phyloP scores from a whole-genome alignment of 2,329 filamentous ascomycete species.

The Fusarium sp. region DNA sequence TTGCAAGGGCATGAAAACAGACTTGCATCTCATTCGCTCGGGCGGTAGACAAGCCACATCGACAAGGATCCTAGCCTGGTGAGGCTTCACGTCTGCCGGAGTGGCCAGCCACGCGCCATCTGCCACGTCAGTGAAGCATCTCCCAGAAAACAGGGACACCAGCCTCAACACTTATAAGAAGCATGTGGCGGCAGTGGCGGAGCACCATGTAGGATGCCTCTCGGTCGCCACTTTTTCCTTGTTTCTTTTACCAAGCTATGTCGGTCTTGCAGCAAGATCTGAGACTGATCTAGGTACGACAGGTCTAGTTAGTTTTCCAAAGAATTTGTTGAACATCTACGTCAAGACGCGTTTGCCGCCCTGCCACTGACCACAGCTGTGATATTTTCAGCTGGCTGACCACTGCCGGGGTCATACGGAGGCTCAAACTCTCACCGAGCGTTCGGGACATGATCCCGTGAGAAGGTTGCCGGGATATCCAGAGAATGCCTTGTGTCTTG shows the following conservation, averaged over 20 bases:
- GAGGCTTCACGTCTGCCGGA: slow-evolving; percentile 36
- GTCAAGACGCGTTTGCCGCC: slow-evolving; percentile 40
- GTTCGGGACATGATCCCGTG: slow-evolving; percentile 32
- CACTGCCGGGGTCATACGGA: slow-evolving; percentile 26
- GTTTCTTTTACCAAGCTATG: slow-evolving; percentile 31
- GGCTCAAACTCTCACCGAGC: slow-evolving; percentile 33
- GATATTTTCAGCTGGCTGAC: slow-evolving; percentile 40
- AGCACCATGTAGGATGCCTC: slow-evolving; percentile 47
- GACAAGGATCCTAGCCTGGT: slow-evolving; percentile 22
- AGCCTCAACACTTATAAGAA: slow-evolving; percentile 49
- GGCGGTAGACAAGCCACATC: slow-evolving; percentile 37
- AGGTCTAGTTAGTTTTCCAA: slow-evolving; percentile 18
- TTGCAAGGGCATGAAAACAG: slow-evolving; percentile 37
- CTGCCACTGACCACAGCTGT: slow-evolving; percentile 37
- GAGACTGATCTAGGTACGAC: slow-evolving; percentile 34
- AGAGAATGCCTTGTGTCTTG: slow-evolving; percentile 29
- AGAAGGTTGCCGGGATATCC: slow-evolving; percentile 11
- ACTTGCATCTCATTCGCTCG: slow-evolving; percentile 32
- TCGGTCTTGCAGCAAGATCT: slow-evolving; percentile 34
- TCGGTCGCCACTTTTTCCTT: slow-evolving; percentile 36
- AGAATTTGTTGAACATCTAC: slow-evolving; percentile 14
- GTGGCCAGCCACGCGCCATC: slow-evolving; percentile 47
- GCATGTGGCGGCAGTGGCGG: slow-evolving; percentile 49
- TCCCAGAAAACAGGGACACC: slow-evolving; percentile 36
- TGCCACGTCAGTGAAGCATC: slow-evolving; percentile 54